Base-by-base conservation (phyloP, 129 eudicot species). In the Flaveria brownii region DNA sequence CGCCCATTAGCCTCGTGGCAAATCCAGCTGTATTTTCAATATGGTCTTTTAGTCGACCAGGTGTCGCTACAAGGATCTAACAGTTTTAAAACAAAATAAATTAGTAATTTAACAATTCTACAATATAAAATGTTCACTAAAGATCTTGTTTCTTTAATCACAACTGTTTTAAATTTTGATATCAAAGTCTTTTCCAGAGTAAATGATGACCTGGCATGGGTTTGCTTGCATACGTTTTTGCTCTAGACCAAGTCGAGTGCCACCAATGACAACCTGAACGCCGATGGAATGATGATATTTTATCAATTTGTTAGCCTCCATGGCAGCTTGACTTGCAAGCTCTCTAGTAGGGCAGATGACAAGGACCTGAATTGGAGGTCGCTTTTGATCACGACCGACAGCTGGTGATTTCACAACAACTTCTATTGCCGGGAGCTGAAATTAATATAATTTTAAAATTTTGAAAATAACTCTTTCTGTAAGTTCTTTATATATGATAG, bases 231-330 rank as follows among this genome's bases (percentile, higher is more conserved):
- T 84, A 47, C 95, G 88, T 80, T 95, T 95, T 76, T 95, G 99
- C 77, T 95, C 99, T n/a, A 91, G 70, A 70, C 87, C 82, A 76
- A 95, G 93, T 68, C 99, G 81, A 4, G 97, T 95, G 78, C 99
- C 99, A 36, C 99, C 99, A 46, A 89, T 95, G 54, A 95, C 99
- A 78, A 95, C 97, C 88, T 95, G 99, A 74, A 95, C 97, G 25
- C 99, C 97, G 61, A 95, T 72, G 0, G 96, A 95, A 65, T 96
- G 78, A 84, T 91, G 99, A 84, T 91, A 95, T 77, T 95, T 95
- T 39, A 91, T 74, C 79, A 95, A 78, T 6, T 56, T 95, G 62
- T 89, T 87, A 70, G 97, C 99, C 81, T 95, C 99, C 62, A 87
- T 80, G 59, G 99, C 92, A 73, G 99, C 99, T 80, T 95, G 99